Evolutionary conservation across 1,284 basidiomycete species (phyloP), one percentile per base, ranked within the genome.

Genomic region (Ganoderma meredithae): DNA sequence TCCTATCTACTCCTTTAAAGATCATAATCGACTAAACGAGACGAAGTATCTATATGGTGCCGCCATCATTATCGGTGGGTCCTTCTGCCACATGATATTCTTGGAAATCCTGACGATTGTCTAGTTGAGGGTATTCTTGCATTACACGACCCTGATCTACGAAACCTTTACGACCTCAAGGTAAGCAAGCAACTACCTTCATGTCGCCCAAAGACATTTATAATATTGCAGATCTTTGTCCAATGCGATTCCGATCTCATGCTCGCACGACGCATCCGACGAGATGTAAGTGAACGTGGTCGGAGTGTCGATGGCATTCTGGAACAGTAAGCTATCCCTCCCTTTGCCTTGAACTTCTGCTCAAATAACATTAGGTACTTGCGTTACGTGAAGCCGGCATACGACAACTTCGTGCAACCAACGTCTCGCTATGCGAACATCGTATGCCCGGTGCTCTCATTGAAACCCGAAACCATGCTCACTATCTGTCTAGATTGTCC

Each of bases 221-320:
- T 15, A 1, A n/a, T 39, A 70, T 44, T 12, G 17, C 17, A 94
- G 93, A 84, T 94, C 1, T 94, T 93, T 70, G 91, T 94, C 8
- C 92, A 94, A 85, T 96, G 95, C 65, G 97, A 99, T 78, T 93
- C 96, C 2, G 97, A 99, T 79, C 83, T 99, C 15, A 99, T 99
- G 97, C 90, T 99, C 55, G 96, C 97, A 2, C 87, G 97, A 62
- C 90, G 97, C 43, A 94, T 99, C 69, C 86, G 89, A 72, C 85
- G 97, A 66, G 97, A 99, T 76, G 89, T 95, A 8, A 88, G 90
- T 72, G 96, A 99, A 78, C 88, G 97, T 52, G 95, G 95, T 0
- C 84, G 97, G 68, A 90, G 87, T 69, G 92, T 98, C 0, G 88
- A 91, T 0, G 96, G 97, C 3, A 89, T 98, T 62, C 84, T 99